Evolutionary conservation across 352 stramenopile species (phyloP).

Genomic region (Pythium aquatile): DNA sequence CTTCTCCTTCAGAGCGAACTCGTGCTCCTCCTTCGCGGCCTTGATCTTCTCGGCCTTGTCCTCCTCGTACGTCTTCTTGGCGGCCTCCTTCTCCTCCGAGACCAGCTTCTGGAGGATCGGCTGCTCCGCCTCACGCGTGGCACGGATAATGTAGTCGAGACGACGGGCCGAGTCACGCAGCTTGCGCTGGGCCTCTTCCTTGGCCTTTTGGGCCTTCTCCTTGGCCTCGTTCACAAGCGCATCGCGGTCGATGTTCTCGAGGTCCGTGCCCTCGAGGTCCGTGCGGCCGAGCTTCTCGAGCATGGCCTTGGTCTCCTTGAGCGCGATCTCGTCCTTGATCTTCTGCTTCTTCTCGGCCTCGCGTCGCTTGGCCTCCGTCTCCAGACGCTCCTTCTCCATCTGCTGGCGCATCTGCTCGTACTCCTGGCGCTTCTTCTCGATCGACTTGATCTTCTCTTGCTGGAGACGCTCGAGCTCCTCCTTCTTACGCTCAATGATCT

Average conservation of each 20-base stretch:
- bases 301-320: slow-evolving; percentile 87
- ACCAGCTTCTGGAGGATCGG: slow-evolving; percentile 88
- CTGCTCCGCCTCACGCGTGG: slow-evolving; percentile 95
- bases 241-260: slow-evolving; percentile 79
- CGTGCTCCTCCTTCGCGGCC: slow-evolving; percentile 84
- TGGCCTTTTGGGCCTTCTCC: slow-evolving; percentile 94
- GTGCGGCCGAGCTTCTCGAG: slow-evolving; percentile 77
- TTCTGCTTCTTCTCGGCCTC: slow-evolving; percentile 95
- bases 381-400: slow-evolving; percentile 76
- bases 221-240: slow-evolving; percentile 91
- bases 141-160: slow-evolving; percentile 96
- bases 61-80: slow-evolving; percentile 64
- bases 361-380: slow-evolving; percentile 73
- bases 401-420: slow-evolving; percentile 69
- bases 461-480: slow-evolving; percentile 94
- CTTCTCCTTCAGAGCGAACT: slow-evolving; percentile 89
- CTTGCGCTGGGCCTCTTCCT: slow-evolving; percentile 94
- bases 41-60: slow-evolving; percentile 83
- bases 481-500: slow-evolving; percentile 96
- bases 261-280: slow-evolving; percentile 62
- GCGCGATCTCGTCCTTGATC: slow-evolving; percentile 94
- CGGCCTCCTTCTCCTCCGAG: slow-evolving; percentile 74
- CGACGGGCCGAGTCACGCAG: slow-evolving; percentile 90
- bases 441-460: slow-evolving; percentile 88
- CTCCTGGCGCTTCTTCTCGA: slow-evolving; percentile 82